Conservation (phyloP, 2,329 filamentous ascomycete genomes). For the Cryphonectria nitschkei region DNA sequence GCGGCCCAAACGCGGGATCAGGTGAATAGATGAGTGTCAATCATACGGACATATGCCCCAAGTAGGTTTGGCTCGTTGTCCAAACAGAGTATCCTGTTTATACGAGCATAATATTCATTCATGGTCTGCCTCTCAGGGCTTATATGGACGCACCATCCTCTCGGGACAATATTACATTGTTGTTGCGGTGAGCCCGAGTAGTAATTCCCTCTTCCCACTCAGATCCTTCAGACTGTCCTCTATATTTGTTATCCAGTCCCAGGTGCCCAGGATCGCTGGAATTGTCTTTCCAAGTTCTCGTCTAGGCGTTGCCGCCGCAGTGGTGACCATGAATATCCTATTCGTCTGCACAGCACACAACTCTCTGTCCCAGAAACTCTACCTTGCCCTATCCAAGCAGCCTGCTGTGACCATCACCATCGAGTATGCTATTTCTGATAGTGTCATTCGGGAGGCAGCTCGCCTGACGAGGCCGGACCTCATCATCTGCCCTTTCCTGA, state of each 20-base stretch:
- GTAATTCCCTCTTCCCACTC: background rate
- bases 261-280: background rate
- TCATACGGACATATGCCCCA: background rate
- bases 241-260: background rate
- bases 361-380: conserved; percentile 46
- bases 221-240: no score
- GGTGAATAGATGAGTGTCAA: background rate
- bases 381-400: conserved; percentile 39
- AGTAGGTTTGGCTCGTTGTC: background rate
- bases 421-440: conserved; percentile 42
- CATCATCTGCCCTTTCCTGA: conserved; percentile 48
- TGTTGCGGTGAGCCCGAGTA: background rate
- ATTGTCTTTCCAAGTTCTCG: background rate
- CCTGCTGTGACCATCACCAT: conserved; percentile 45
- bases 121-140: background rate
- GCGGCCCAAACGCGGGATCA: conserved; percentile 1
- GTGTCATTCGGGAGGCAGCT: conserved; percentile 44
- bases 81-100: background rate
- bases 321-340: conserved; percentile 36
- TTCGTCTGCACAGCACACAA: conserved; percentile 51
- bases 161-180: background rate
- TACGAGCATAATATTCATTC: background rate
- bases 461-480: conserved; percentile 42
- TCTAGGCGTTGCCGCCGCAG: background rate
- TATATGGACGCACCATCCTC: background rate